Evolutionary conservation across 176 grass and related monocot genomes (phyloP), one percentile per base, ranked within the genome.

Genomic region (Pontederia paniculata): DNA sequence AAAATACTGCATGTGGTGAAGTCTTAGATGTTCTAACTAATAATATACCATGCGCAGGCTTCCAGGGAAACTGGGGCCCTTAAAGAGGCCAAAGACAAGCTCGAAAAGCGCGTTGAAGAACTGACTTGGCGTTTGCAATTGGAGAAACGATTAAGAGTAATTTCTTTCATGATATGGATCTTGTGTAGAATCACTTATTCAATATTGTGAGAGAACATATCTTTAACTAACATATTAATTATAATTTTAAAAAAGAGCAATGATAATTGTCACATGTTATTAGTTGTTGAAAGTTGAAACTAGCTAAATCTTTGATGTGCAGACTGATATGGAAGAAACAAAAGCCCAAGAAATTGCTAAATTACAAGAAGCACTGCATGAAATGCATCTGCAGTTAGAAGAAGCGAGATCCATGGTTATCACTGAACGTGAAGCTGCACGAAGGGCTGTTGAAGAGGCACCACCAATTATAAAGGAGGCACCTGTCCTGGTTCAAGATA

Each of bases 61-160:
- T 77, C 86, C 67, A 84, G 53, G 71, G 86, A 89, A 61, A 89
- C 86, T 23, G 77, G 83, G 58, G 86, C 86, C 62, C 77, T 89
- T 17, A 84, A 89, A 78, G 80, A 68, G 23, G 86, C 80, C 12
- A 89, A 89, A 55, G 81, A 89, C 74, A 89, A 89, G 69, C 71
- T 89, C 19, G 86, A 89, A 75, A 81, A 89, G 50, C 77, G 77
- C 48, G 86, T 89, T 16, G 86, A 89, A 50, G 86, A 89, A 65
- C 67, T 89, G 73, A 78, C 68, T 51, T 75, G 62, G 53, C 57
- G 74, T 15, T 68, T 89, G 25, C 68, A 57, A 16, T 44, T 72
- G 51, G 86, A 89, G 61, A 89, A 75, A 76, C 83, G 77, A 74
- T 44, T 72, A 65, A 80, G 86, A 72, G 85, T 87, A 19, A 72